Evolutionary conservation across 352 stramenopile genomes (phyloP), one percentile per base, ranked within the genome.

Genomic region (Phytophthora colocasiae): DNA sequence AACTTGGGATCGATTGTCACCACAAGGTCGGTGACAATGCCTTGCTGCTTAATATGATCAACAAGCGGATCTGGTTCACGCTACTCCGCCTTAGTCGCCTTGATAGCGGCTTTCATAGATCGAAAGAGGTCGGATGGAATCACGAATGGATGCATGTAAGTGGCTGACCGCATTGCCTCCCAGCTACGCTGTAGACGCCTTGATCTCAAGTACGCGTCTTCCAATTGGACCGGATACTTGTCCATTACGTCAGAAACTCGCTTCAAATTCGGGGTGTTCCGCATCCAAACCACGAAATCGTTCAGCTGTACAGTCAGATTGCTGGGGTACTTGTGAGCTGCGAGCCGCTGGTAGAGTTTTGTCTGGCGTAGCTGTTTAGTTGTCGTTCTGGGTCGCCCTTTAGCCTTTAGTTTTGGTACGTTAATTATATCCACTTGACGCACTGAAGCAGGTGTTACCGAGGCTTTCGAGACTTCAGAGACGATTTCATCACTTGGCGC

Each of bases 111-210:
- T 10, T 52, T 34, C 10, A 62, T 41, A 9, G 60, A 68, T 2
- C 10, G 14, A 2, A 29, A 32, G 9, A 58, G 38, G 11, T 63
- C 51, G 3, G 5, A 0, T 8, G 51, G 44, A 32, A 68, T 63
- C 3, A 55, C 51, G 17, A 68, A 68, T 0, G 29, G n/a, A 17
- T 57, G 44, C 27, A 26, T 48, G 5, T 66, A 68, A 6, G 51
- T 38, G 0, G n/a, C 6, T 0, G 36, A 34, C 26, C 32, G 17
- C 6, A 57, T 10, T 2, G 12, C 1, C 47, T 58, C 44, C 60
- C 36, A 68, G 3, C 56, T 14, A 17, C 43, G 63, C 9, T n/a
- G 8, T 17, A 63, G 52, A 17, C 15, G 53, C 1, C 34, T 32
- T 0, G 34, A 14, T 10, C 57, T 50, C 12, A 62, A 10, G 17